Evolutionary conservation across 495 filamentous ascomycete species (phyloP).

Genomic region (Hypoxylon trugodes): DNA sequence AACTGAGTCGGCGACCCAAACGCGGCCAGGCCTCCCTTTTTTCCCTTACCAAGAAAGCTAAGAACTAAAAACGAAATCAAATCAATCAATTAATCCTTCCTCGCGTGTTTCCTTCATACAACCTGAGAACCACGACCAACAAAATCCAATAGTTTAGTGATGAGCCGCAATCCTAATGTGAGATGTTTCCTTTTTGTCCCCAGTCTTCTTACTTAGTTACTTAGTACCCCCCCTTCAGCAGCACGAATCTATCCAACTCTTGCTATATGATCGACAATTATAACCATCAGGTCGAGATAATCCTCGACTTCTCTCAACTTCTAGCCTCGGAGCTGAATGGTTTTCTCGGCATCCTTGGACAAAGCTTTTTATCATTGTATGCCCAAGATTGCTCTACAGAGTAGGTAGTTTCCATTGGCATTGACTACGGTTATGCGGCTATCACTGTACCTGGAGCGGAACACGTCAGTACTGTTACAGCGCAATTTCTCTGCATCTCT

Average conservation of each 20-base stretch:
- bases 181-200: slow-evolving; percentile 2
- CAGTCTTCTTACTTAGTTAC: neutral
- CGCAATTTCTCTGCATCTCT: slow-evolving; percentile 32
- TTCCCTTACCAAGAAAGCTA: neutral
- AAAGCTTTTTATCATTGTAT: neutral
- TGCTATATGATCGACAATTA: slow-evolving; percentile 40
- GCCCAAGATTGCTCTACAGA: neutral
- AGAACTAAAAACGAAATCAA: no score
- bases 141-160: slow-evolving; percentile 33
- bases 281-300: slow-evolving; percentile 26
- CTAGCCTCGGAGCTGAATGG: slow-evolving; percentile 31
- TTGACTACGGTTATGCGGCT: slow-evolving; percentile 16
- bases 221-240: neutral
- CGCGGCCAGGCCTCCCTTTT: slow-evolving; percentile 11
- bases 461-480: slow-evolving; percentile 37
- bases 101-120: neutral
- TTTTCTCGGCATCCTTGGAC: slow-evolving; percentile 1
- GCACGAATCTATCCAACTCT: neutral
- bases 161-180: slow-evolving; percentile 7
- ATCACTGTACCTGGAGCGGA: slow-evolving; percentile 3
- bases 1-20: slow-evolving; percentile 23
- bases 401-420: neutral
- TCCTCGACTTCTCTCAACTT: slow-evolving; percentile 4
- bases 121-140: slow-evolving; percentile 5
- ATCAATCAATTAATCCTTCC: neutral